These are phyloP conservation scores for Theobroma cacao DNA, from an alignment of 345 rosid genomes.

Conservation along the genomic window DNA sequence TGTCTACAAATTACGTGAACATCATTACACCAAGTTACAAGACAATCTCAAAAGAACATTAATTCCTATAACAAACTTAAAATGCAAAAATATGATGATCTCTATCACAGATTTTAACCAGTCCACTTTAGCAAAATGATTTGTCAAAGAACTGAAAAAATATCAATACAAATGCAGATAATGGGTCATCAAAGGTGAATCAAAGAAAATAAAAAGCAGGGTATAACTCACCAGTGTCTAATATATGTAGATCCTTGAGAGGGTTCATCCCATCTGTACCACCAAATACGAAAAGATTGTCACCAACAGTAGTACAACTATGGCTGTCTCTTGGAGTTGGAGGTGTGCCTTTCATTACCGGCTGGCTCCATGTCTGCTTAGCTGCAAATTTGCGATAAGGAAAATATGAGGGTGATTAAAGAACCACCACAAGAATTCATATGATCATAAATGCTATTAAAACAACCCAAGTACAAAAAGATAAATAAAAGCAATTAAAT, in stretches of 20 bases:
- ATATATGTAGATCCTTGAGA: conserved; percentile 76
- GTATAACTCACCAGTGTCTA: conserved; percentile 73
- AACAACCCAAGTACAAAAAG: conserved; percentile 3
- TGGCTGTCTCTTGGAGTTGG: conserved; percentile 96
- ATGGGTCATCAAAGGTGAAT: conserved; percentile 1
- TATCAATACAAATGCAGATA: neutral
- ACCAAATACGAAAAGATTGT: conserved; percentile 77
- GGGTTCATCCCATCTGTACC: conserved; percentile 90
- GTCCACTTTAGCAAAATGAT: neutral
- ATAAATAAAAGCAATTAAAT: neutral
- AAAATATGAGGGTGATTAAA: neutral
- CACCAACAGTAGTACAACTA: conserved; percentile 75
- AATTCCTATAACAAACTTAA: neutral
- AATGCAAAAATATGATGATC: neutral
- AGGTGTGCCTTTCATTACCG: conserved; percentile 59
- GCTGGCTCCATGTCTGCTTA: conserved; percentile 82
- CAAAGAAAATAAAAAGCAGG: conserved; percentile 6
- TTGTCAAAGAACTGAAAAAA: neutral
- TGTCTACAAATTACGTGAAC: neutral
- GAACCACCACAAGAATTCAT: neutral
- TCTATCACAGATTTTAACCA: neutral
- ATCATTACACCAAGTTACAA: neutral
- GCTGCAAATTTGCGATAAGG: conserved; percentile 41
- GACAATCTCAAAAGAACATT: neutral
- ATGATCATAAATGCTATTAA: neutral